phyloP scores from a whole-genome alignment of 1,139 yeast species.

The Diutina siamensis region DNA sequence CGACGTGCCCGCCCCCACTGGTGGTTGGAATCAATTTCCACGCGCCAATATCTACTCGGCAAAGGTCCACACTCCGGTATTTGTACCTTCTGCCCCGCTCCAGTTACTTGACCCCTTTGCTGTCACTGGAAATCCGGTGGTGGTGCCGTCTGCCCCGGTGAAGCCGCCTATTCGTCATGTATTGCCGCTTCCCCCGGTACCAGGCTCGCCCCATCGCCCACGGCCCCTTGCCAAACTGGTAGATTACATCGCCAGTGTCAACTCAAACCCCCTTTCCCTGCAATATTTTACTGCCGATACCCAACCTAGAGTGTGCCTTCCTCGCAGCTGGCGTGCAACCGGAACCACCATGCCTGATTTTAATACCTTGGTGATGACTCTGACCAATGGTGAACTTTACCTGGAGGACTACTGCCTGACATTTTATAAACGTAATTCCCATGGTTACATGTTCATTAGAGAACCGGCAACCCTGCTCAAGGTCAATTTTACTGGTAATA shows the following conservation, averaged over 20 bases:
- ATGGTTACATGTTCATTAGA: conserved; percentile 28
- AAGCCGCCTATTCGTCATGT: too few relatives aligned
- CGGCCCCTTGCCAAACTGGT: conserved; percentile 1
- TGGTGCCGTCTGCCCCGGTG: background rate
- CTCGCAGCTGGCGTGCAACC: background rate
- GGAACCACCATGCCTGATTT: background rate
- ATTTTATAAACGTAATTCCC: conserved; percentile 23
- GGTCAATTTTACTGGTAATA: conserved; percentile 18
- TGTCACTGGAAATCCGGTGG: background rate
- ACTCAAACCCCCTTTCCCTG: background rate
- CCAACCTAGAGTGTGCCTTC: background rate
- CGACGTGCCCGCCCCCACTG: background rate
- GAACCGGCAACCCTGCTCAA: conserved; percentile 22
- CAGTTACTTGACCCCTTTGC: background rate
- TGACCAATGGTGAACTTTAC: conserved; percentile 11
- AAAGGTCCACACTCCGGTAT: conserved; percentile 15
- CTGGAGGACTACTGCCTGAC: conserved; percentile 22
- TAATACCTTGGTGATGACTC: conserved; percentile 4
- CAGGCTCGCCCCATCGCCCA: too few relatives aligned
- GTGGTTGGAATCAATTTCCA: background rate
- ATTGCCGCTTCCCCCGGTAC: too few relatives aligned
- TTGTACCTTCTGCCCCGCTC: conserved; percentile 13
- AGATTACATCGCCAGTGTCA: background rate
- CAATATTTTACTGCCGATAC: background rate
- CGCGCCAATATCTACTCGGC: conserved; percentile 15